Percentiles rank a stretch among this genome's conserved stretches.
Conservation (phyloP, 2,329 filamentous ascomycete species). For the Neofusicoccum ribis region DNA sequence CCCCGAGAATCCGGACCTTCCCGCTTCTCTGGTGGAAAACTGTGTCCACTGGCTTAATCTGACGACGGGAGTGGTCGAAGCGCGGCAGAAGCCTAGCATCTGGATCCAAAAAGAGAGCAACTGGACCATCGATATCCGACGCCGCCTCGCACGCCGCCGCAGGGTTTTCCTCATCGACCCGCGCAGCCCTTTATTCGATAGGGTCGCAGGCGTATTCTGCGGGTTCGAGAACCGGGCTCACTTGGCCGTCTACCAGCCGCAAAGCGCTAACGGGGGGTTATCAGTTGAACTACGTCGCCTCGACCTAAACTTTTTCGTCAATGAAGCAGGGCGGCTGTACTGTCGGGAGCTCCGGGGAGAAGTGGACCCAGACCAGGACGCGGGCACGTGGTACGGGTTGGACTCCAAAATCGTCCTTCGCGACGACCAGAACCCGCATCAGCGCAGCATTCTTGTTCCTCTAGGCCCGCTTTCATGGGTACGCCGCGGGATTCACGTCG, state of each 20-base stretch:
- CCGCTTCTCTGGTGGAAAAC: conserved; percentile 49
- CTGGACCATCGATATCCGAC: conserved; percentile 42
- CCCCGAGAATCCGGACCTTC: conserved; percentile 47
- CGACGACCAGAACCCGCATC: conserved; percentile 39
- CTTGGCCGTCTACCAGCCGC: conserved; percentile 52
- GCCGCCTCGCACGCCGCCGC: conserved; percentile 30
- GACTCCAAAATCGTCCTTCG: conserved; percentile 59
- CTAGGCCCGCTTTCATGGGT: conserved; percentile 40
- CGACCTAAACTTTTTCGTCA: conserved; percentile 57
- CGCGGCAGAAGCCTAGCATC: conserved; percentile 46
- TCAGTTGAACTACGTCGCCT: conserved; percentile 54
- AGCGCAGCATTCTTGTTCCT: conserved; percentile 57
- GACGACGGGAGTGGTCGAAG: conserved; percentile 48
- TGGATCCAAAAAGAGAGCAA: conserved; percentile 43
- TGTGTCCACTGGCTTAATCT: conserved; percentile 65
- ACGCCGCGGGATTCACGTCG: conserved; percentile 46
- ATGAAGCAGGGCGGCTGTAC: conserved; percentile 43
- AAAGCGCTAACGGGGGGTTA: conserved; percentile 26
- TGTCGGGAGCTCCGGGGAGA: conserved; percentile 54
- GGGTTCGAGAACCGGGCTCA: conserved; percentile 50
- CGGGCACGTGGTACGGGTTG: conserved; percentile 61
- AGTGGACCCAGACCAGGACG: conserved; percentile 55
- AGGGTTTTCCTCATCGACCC: conserved; percentile 50
- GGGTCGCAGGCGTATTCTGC: conserved; percentile 49
- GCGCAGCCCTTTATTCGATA: conserved; percentile 41